A percentile compares a stretch with the other conserved stretches of the same genome.
phyloP scores from a whole-genome alignment of 2,329 filamentous ascomycete genomes.

The Graphium sp. region DNA sequence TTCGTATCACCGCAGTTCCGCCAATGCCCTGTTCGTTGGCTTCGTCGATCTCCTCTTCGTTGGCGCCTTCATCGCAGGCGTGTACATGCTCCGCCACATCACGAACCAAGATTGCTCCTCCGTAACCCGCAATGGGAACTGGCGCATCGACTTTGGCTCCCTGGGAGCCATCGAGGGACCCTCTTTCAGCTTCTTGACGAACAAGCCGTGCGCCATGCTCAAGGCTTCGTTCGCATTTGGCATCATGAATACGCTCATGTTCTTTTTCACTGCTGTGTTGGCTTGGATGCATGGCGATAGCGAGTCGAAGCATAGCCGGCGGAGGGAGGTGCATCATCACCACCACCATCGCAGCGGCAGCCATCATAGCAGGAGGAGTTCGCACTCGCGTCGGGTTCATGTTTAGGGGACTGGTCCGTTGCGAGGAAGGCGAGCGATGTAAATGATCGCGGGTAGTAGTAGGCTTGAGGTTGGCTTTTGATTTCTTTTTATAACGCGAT shows the following conservation, averaged over 20 bases:
- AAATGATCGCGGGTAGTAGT: no score
- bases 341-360: slow-evolving; percentile 15
- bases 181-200: slow-evolving; percentile 32
- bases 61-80: slow-evolving; percentile 45
- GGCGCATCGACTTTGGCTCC: slow-evolving; percentile 42
- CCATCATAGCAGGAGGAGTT: slow-evolving; percentile 11
- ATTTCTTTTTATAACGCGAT: slow-evolving; percentile 3
- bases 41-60: slow-evolving; percentile 44
- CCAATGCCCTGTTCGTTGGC: slow-evolving; percentile 43
- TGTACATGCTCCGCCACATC: slow-evolving; percentile 43
- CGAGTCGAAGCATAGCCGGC: slow-evolving; percentile 26
- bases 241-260: slow-evolving; percentile 76
- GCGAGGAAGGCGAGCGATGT: no score
- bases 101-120: slow-evolving; percentile 48
- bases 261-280: slow-evolving; percentile 59
- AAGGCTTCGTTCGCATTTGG: slow-evolving; percentile 80
- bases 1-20: slow-evolving; percentile 44
- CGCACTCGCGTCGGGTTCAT: slow-evolving; percentile 9
- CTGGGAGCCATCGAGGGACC: slow-evolving; percentile 38
- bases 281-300: slow-evolving; percentile 40
- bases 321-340: slow-evolving; percentile 21
- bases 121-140: slow-evolving; percentile 29
- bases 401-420: slow-evolving; percentile 6
- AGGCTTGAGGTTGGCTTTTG: no score
- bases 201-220: slow-evolving; percentile 80